Percentiles rank a stretch among this genome's conserved stretches.
Conservation (phyloP, 2,329 filamentous ascomycete genomes). For the Penicillium glabrum region DNA sequence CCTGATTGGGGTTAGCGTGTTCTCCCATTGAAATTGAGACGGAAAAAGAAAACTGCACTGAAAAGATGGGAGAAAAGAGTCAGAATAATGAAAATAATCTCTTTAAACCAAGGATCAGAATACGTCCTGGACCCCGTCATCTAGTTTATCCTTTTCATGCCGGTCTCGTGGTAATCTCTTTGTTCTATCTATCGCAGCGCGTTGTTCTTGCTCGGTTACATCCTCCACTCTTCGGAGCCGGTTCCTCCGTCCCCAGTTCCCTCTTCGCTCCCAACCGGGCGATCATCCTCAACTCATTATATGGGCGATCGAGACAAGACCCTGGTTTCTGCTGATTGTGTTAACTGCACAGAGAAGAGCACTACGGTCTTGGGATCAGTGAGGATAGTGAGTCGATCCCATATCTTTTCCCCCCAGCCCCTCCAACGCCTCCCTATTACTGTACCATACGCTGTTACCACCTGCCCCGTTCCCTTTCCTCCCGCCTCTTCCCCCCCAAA, state of each 20-base stretch:
- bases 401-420: slow-evolving; percentile 27
- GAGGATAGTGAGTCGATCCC: slow-evolving; percentile 1
- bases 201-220: slow-evolving; percentile 20
- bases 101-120: neutral
- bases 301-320: slow-evolving; percentile 21
- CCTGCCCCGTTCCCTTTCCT: slow-evolving; percentile 11
- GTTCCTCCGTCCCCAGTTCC: slow-evolving; percentile 27
- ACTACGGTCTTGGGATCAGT: slow-evolving; percentile 6
- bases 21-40: neutral
- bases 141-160: neutral
- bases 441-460: slow-evolving; percentile 3
- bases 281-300: slow-evolving; percentile 20
- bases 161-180: neutral
- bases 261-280: slow-evolving; percentile 23
- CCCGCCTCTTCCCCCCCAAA: slow-evolving; percentile 9
- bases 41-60: neutral
- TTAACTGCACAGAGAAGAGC: slow-evolving; percentile 1
- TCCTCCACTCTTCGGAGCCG: slow-evolving; percentile 26
- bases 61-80: neutral
- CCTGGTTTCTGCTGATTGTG: slow-evolving; percentile 5
- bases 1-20: slow-evolving; percentile 16
- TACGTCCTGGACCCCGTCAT: neutral
- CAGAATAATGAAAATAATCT: neutral
- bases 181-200: slow-evolving; percentile 1
- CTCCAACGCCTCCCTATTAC: slow-evolving; percentile 34